Evolutionary conservation across 805 yeast genomes (phyloP).

Genomic region (Scheffersomyces amazonensis): DNA sequence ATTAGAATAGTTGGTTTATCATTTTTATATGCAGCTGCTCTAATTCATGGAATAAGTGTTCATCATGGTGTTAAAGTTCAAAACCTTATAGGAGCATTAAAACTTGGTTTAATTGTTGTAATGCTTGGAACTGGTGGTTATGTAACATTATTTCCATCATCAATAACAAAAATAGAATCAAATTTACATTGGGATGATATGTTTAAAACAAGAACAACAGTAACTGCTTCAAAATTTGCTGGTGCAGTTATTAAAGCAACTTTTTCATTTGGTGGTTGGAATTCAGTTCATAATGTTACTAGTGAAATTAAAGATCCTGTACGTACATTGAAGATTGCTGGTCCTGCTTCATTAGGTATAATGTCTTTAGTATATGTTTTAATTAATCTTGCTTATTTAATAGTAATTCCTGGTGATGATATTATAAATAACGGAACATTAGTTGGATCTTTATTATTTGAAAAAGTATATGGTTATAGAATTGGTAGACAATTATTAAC

Average conservation of each 20-base stretch:
- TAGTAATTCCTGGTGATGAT: conserved; percentile 52
- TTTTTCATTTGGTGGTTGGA: conserved; percentile 66
- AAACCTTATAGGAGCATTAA: conserved; percentile 60
- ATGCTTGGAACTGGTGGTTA: conserved; percentile 60
- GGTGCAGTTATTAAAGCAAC: conserved; percentile 56
- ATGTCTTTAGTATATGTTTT: conserved; percentile 48
- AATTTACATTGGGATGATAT: conserved; percentile 33
- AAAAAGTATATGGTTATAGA: conserved; percentile 50
- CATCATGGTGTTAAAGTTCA: conserved; percentile 59
- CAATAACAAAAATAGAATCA: conserved; percentile 41
- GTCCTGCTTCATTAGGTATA: conserved; percentile 50
- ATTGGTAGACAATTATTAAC: conserved; percentile 56
- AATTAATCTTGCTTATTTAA: conserved; percentile 55
- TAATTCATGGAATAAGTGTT: conserved; percentile 58
- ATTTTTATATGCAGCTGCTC: conserved; percentile 25
- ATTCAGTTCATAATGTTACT: conserved; percentile 55
- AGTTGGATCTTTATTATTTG: conserved; percentile 57
- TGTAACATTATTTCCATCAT: conserved; percentile 48
- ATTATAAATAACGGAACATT: conserved; percentile 54
- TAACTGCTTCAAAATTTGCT: conserved; percentile 46
- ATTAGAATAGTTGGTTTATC: conserved; percentile 30
- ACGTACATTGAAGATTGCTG: conserved; percentile 57
- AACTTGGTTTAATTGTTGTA: conserved; percentile 50
- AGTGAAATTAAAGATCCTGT: conserved; percentile 61
- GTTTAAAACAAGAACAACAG: conserved; percentile 25